Percentiles rank a stretch among this genome's conserved stretches.
These are phyloP conservation scores for Prosopis cineraria DNA, from an alignment of 306 rosid species.

Conservation along the genomic window DNA sequence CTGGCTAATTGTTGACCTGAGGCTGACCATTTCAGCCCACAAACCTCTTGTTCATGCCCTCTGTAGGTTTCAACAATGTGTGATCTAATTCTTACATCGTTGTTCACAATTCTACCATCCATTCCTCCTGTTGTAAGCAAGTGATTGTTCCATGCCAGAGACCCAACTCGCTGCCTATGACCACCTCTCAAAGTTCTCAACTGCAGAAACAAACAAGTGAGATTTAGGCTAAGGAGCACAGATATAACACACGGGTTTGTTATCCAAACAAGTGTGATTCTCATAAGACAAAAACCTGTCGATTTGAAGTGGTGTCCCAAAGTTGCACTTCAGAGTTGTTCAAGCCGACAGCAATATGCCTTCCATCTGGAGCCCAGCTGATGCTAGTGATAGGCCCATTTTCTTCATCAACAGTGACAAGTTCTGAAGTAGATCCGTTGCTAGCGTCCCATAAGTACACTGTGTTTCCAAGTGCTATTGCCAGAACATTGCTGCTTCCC, in stretches of 20 bases:
- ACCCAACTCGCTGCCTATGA: constrained; percentile 55
- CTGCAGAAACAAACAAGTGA: constrained; percentile 35
- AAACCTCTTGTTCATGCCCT: constrained; percentile 65
- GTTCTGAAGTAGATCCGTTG: constrained; percentile 56
- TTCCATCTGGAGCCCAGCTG: constrained; percentile 71
- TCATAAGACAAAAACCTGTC: constrained; percentile 39
- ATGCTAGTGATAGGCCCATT: constrained; percentile 64
- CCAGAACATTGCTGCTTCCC: constrained; percentile 63
- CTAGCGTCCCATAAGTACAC: constrained; percentile 67
- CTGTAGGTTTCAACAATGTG: constrained; percentile 64
- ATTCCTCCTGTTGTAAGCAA: constrained; percentile 65
- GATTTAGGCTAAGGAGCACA: neutral
- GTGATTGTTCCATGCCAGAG: constrained; percentile 71
- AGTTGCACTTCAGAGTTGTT: constrained; percentile 62
- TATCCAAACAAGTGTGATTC: neutral
- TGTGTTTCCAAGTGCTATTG: constrained; percentile 63
- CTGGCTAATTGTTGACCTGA: constrained; percentile 63
- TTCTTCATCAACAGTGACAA: constrained; percentile 59
- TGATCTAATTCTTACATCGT: constrained; percentile 63
- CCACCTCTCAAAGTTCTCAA: constrained; percentile 58
- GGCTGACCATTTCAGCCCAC: constrained; percentile 67
- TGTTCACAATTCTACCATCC: constrained; percentile 61
- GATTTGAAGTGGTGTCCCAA: constrained; percentile 55
- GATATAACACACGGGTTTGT: neutral
- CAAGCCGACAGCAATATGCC: constrained; percentile 60